Evolutionary conservation across 345 rosid genomes (phyloP).

Genomic region (Rhodomyrtus tomentosa): DNA sequence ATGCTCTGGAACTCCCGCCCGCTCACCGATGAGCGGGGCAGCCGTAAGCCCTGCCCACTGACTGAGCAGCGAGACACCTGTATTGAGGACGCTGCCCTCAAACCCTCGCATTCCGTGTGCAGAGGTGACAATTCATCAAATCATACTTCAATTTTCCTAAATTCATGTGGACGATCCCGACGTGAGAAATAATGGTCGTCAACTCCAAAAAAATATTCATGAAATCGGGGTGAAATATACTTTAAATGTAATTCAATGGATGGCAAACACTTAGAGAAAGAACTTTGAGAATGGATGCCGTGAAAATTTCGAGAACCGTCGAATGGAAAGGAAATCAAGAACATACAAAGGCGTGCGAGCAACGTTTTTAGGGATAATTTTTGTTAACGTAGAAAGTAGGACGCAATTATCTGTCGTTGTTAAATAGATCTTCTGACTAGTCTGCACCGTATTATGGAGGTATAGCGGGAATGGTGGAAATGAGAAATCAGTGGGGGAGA

Average conservation of each 20-base stretch:
- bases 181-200: too few species aligned
- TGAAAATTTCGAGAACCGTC: not conserved
- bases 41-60: too few species aligned
- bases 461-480: not conserved
- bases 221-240: not conserved
- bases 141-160: too few species aligned
- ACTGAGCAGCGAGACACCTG: too few species aligned
- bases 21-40: too few species aligned
- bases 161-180: too few species aligned
- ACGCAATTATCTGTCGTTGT: not conserved
- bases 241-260: not conserved
- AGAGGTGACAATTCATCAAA: too few species aligned
- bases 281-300: not conserved
- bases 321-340: not conserved
- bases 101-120: too few species aligned
- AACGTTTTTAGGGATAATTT: not conserved
- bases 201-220: too few species aligned
- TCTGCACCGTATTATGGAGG: not conserved
- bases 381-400: not conserved
- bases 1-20: too few species aligned
- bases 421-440: not conserved
- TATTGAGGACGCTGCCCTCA: too few species aligned
- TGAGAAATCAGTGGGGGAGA: not conserved
- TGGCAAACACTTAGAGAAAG: not conserved
- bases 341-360: not conserved